Base-by-base conservation (phyloP, 1,284 basidiomycete genomes). In the Trametes versicolor region DNA sequence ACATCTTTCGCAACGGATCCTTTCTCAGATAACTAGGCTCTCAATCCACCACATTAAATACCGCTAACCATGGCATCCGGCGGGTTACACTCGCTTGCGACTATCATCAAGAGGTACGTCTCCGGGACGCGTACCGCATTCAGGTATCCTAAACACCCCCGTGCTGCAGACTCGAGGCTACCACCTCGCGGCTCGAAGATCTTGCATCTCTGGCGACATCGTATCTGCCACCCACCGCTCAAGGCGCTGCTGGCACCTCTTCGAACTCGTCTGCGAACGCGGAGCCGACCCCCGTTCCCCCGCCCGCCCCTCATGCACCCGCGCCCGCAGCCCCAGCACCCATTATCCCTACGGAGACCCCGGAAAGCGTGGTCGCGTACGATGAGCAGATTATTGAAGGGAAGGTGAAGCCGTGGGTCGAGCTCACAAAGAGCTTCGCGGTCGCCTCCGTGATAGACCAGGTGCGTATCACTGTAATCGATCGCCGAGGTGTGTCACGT, bases 171-270 rank as follows among this genome's bases (percentile, higher is more conserved):
- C 85, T 95, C 59, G 93, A 97, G 84, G 97, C 98, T 51, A 95
- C 96, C 2, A 97, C 96, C 9, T 96, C 95, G 57, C 89, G 97
- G 59, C 88, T 99, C 32, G 97, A 99, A 79, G 97, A 99, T 76
- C 85, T 98, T 65, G 93, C 92, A 59, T 78, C 81, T 57, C 78
- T 76, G 72, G 67, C 73, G 51, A 71, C 72, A 36, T 74, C 75
- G 32, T 72, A 73, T 50, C 64, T 70, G 55, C 67, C 69, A 19
- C 60, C 75, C 15, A 72, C 66, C 19, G 60, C 72, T 9, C 76
- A 67, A 72, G 71, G 62, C 27, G 72, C 75, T 55, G 70, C 78
- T 27, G 60, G 47, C 12, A 32, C 52, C 19, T 6, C 65, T 49
- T 73, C 80, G 21, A 77, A 81, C 25, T 72, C 84, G 21, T 76